Evolutionary conservation across 2,329 filamentous ascomycete species (phyloP).

Genomic region (Fusarium floridanum): DNA sequence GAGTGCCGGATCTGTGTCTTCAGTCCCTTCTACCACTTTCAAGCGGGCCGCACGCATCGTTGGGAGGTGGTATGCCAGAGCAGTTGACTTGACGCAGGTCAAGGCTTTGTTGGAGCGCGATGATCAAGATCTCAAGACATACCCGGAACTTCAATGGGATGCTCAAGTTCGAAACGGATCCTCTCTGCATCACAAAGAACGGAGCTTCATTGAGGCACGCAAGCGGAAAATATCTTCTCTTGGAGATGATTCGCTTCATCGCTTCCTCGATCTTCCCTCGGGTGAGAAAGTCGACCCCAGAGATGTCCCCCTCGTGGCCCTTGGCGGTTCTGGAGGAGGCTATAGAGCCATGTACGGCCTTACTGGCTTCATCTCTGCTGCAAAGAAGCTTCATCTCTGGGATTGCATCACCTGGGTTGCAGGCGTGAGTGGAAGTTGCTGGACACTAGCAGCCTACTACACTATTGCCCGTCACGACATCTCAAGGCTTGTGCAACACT

Average conservation of each 20-base stretch:
- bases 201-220: constrained; percentile 26
- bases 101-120: constrained; percentile 27
- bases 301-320: constrained; percentile 40
- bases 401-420: constrained; percentile 42
- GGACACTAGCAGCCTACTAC: constrained; percentile 42
- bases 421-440: constrained; percentile 43
- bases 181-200: constrained; percentile 24
- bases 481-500: constrained; percentile 27
- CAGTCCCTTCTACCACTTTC: too few species aligned
- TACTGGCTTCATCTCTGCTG: constrained; percentile 27
- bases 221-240: constrained; percentile 33
- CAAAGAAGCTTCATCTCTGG: constrained; percentile 32
- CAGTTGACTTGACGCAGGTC: constrained; percentile 29
- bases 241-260: constrained; percentile 23
- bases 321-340: constrained; percentile 39
- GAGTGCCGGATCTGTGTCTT: accelerated
- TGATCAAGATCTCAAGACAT: constrained; percentile 22
- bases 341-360: constrained; percentile 46
- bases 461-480: constrained; percentile 39
- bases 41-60: background rate
- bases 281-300: constrained; percentile 24
- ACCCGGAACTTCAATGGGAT: constrained; percentile 39
- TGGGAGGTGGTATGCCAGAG: constrained; percentile 34
- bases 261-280: constrained; percentile 16
- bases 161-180: constrained; percentile 30